A percentile compares a stretch with the other conserved stretches of the same genome.
Evolutionary conservation across 345 rosid genomes (phyloP).

Genomic region (Eutrema japonicum): DNA sequence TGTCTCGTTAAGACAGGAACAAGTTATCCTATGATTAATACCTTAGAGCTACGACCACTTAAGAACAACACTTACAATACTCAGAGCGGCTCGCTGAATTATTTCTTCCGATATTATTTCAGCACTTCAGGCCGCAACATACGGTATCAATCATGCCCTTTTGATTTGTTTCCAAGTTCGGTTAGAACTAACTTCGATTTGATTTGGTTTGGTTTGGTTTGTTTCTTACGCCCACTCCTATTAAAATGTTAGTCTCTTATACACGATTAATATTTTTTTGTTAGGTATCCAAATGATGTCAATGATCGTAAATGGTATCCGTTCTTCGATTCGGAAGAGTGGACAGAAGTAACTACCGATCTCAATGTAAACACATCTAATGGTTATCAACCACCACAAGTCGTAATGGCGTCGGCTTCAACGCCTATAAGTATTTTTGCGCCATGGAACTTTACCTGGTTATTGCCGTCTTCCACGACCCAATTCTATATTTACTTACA

Average conservation of each 20-base stretch:
- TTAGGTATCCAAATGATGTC: conserved; percentile 40
- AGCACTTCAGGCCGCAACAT: conserved; percentile 19
- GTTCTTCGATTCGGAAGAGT: neutral
- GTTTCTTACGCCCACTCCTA: neutral
- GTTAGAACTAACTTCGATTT: neutral
- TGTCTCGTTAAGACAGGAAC: conserved; percentile 44
- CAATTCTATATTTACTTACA: conserved; percentile 37
- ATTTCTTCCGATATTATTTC: conserved; percentile 31
- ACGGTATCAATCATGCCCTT: conserved; percentile 19
- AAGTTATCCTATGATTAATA: conserved; percentile 35
- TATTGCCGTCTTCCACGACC: neutral
- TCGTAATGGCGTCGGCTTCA: conserved; percentile 39
- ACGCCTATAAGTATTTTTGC: conserved; percentile 34
- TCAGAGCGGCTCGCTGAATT: conserved; percentile 37
- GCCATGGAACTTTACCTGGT: conserved; percentile 33
- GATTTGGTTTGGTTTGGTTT: neutral
- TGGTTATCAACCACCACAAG: conserved; percentile 23
- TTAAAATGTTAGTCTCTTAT: neutral
- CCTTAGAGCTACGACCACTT: conserved; percentile 41
- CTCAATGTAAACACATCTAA: conserved; percentile 19
- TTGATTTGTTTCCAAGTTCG: neutral
- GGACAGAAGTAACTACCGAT: conserved; percentile 38
- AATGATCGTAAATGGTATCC: conserved; percentile 44
- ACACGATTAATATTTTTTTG: neutral
- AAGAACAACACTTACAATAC: conserved; percentile 35